phyloP scores from a whole-genome alignment of 306 rosid species.

The Neltuma alba region DNA sequence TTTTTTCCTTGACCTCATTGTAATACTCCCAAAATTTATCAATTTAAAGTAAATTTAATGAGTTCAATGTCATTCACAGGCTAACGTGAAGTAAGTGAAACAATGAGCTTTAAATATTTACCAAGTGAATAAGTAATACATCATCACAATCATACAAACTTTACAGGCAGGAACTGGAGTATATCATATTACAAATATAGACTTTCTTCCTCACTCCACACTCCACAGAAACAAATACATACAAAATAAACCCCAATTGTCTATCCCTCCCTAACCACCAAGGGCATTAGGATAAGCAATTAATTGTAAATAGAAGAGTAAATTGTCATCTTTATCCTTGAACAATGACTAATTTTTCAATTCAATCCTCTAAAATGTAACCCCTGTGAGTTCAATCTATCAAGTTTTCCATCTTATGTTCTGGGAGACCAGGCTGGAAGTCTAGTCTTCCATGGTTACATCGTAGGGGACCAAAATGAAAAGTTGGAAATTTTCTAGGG shows the following conservation, averaged over 20 bases:
- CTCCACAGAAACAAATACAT: constrained; percentile 11
- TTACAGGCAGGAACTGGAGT: constrained; percentile 38
- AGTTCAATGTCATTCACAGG: too few species aligned
- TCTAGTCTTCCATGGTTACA: background rate
- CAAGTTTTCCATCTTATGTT: background rate
- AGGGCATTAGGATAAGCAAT: background rate
- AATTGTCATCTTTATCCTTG: background rate
- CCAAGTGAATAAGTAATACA: constrained; percentile 30
- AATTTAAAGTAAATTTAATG: too few species aligned
- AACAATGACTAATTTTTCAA: background rate
- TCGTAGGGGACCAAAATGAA: background rate
- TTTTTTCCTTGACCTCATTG: too few species aligned
- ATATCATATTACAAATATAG: constrained; percentile 39
- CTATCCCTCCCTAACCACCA: background rate
- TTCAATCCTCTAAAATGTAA: background rate
- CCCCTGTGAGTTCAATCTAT: background rate
- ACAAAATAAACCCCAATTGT: constrained; percentile 8
- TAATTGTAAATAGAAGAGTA: constrained; percentile 26
- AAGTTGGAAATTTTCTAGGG: background rate
- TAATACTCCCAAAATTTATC: too few species aligned
- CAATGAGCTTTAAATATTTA: constrained; percentile 37
- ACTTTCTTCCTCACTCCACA: constrained; percentile 14
- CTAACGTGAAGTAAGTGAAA: too few species aligned
- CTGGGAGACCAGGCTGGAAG: background rate
- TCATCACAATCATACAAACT: constrained; percentile 38